Evolutionary conservation across 805 yeast genomes (phyloP).

Genomic region (Pichia occidentalis): DNA sequence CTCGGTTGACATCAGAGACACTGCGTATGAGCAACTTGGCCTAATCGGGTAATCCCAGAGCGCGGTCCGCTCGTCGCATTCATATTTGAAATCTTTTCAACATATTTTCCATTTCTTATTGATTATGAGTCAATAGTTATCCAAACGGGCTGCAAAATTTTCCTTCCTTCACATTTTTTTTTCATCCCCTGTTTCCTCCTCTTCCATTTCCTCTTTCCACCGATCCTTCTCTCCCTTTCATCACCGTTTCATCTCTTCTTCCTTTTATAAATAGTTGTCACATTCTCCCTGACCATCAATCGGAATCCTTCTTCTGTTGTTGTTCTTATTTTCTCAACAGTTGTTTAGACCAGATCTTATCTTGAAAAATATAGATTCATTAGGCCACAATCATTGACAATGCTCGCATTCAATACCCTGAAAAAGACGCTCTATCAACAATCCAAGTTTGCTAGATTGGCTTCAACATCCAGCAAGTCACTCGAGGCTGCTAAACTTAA

Average conservation of each 20-base stretch:
- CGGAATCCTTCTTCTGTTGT: no score
- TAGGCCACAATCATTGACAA: neutral
- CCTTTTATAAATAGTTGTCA: no score
- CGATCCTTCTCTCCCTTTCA: neutral
- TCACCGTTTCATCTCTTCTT: no score
- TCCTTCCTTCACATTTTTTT: neutral
- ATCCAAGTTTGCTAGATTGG: slow-evolving; percentile 10
- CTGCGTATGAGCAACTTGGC: no score
- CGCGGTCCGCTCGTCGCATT: slow-evolving; percentile 14
- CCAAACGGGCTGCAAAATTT: slow-evolving; percentile 6
- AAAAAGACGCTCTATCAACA: slow-evolving; percentile 6
- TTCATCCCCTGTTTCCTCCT: no score
- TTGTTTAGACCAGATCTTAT: no score
- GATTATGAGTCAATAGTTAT: slow-evolving; percentile 4
- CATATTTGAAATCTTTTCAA: no score
- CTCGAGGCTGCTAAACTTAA: slow-evolving; percentile 84
- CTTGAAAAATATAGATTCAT: no score
- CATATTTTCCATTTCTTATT: neutral
- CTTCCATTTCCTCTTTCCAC: no score
- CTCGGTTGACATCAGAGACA: no score
- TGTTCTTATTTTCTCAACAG: no score
- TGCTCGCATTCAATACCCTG: slow-evolving; percentile 14
- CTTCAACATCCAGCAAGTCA: slow-evolving; percentile 27
- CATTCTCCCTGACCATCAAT: no score
- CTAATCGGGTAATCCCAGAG: slow-evolving; percentile 11